Conservation (phyloP, 2,329 filamentous ascomycete species). For the Cordyceps militaris region DNA sequence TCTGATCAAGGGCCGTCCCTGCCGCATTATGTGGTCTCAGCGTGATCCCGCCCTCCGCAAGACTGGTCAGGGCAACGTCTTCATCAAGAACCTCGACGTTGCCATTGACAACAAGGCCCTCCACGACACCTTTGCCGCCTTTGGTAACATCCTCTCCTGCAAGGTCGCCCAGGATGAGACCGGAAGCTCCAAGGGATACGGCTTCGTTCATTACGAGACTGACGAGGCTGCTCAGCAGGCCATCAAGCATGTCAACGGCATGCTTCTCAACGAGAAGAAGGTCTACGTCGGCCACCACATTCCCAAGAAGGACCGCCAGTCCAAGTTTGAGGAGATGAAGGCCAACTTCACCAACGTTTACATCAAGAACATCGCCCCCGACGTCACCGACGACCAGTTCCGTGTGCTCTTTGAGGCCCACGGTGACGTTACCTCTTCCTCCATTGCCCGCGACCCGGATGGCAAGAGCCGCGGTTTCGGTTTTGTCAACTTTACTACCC, state of each 20-base stretch:
- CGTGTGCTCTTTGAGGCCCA: constrained; percentile 85
- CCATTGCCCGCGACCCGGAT: constrained; percentile 79
- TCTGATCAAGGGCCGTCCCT: constrained; percentile 95
- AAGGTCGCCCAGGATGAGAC: constrained; percentile 98
- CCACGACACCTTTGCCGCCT: constrained; percentile 97
- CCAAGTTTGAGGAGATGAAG: constrained; percentile 99
- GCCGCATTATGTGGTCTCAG: constrained; percentile 99
- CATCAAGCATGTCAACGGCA: constrained; percentile 99
- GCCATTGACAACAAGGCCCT: constrained; percentile 99
- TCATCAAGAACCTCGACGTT: constrained; percentile 99
- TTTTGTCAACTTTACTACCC: constrained; percentile 91
- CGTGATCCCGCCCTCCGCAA: constrained; percentile 98
- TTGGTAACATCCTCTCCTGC: constrained; percentile 98
- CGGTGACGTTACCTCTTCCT: constrained; percentile 92
- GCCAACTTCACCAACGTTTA: constrained; percentile 99
- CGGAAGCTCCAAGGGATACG: constrained; percentile 96
- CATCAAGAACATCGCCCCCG: constrained; percentile 90
- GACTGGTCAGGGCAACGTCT: constrained; percentile 98
- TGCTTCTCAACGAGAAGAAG: constrained; percentile 99
- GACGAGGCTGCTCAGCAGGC: constrained; percentile 93
- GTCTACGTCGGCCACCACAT: constrained; percentile 99
- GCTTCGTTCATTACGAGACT: constrained; percentile 99
- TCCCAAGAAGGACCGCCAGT: constrained; percentile 99
- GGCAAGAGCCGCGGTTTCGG: constrained; percentile 94
- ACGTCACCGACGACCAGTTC: constrained; percentile 90